A percentile compares a stretch with the other conserved stretches of the same genome.
These are phyloP conservation scores for Apiotrichum domesticum DNA, from an alignment of 1,284 basidiomycete genomes.

Conservation along the genomic window DNA sequence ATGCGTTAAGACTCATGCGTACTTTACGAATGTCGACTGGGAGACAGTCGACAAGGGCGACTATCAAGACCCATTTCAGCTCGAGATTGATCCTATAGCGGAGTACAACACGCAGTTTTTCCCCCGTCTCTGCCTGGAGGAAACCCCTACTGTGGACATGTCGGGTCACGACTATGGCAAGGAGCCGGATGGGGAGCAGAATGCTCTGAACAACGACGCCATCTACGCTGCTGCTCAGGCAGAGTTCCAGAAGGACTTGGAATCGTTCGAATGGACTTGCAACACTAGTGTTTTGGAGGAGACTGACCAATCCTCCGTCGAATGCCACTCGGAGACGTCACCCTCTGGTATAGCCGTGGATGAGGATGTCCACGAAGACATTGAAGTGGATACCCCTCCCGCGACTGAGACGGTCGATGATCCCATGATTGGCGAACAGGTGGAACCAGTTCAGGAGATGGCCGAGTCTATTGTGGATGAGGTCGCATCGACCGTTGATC, in stretches of 20 bases:
- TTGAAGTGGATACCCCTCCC: too few relatives aligned
- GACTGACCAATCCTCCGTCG: background rate
- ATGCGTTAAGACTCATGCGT: constrained; percentile 80
- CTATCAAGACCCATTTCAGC: constrained; percentile 80
- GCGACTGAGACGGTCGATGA: background rate
- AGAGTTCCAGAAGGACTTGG: constrained; percentile 27
- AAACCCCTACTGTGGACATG: constrained; percentile 62
- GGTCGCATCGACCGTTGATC: background rate
- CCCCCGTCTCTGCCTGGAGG: constrained; percentile 92
- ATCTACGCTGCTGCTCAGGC: constrained; percentile 29
- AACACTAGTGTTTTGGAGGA: background rate
- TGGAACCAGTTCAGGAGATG: background rate
- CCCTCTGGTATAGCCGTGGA: too few relatives aligned
- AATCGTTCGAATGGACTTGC: constrained; percentile 32
- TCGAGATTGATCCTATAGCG: constrained; percentile 84
- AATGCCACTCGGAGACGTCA: background rate
- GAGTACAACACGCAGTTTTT: constrained; percentile 97
- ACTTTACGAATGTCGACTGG: constrained; percentile 79
- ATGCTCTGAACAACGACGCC: constrained; percentile 32
- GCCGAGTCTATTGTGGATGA: background rate
- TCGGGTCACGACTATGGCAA: constrained; percentile 28
- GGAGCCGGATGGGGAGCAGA: constrained; percentile 15
- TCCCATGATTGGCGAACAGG: background rate
- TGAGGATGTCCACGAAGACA: background rate
- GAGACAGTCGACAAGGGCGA: constrained; percentile 29